A percentile compares a stretch with the other conserved stretches of the same genome.
Evolutionary conservation across 2,329 filamentous ascomycete species (phyloP).

Genomic region (Claviceps maximensis): DNA sequence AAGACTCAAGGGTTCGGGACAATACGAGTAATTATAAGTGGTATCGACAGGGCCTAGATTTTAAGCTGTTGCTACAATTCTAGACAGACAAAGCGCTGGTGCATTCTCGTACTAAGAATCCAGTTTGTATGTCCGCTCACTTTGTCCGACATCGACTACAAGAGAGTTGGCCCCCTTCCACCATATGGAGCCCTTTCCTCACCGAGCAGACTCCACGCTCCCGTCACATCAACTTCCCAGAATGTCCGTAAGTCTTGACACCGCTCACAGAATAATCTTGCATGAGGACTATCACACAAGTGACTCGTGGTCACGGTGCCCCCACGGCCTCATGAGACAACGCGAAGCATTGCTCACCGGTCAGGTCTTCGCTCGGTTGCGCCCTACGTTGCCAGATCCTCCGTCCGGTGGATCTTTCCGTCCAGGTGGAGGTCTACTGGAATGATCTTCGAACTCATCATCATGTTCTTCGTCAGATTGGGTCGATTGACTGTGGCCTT

Average conservation of each 20-base stretch:
- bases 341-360: not conserved
- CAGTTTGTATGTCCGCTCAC: not conserved
- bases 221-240: too few relatives aligned
- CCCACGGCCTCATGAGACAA: not conserved
- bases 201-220: not conserved
- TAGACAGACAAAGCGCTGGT: not conserved
- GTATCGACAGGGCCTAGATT: not conserved
- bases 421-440: conserved; percentile 12
- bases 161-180: not conserved
- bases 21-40: not conserved
- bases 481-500: conserved; percentile 21
- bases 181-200: conserved; percentile 2
- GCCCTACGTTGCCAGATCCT: conserved; percentile 9
- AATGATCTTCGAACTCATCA: conserved; percentile 19
- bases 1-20: too few relatives aligned
- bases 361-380: conserved; percentile 7
- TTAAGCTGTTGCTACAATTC: not conserved
- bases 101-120: not conserved
- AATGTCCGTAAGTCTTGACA: not conserved
- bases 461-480: conserved; percentile 27
- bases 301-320: not conserved
- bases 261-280: not conserved
- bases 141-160: not conserved
- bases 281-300: not conserved
- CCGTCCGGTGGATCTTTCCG: conserved; percentile 4